These are phyloP conservation scores for Blastobotrys americana DNA, from an alignment of 805 yeast genomes.

Conservation along the genomic window DNA sequence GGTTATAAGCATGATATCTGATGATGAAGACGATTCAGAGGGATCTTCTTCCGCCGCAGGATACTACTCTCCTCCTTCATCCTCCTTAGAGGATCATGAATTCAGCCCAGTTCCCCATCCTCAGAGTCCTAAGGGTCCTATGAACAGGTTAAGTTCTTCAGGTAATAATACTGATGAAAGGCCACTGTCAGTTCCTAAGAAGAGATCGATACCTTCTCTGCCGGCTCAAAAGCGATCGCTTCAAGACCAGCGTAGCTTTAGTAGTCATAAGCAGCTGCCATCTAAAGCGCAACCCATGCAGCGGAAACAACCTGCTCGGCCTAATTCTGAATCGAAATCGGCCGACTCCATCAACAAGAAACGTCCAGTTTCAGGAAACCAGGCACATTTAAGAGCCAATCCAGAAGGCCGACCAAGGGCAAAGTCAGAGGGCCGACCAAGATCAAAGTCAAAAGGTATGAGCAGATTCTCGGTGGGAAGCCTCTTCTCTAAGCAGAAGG, in stretches of 20 bases:
- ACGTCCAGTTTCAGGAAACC: too few species aligned
- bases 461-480: background rate
- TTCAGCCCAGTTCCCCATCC: background rate
- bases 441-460: background rate
- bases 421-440: background rate
- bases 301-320: too few species aligned
- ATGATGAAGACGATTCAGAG: background rate
- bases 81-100: background rate
- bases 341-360: background rate
- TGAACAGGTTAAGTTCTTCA: too few species aligned
- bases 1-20: background rate
- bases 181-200: background rate
- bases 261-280: too few species aligned
- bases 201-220: background rate
- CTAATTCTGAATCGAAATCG: background rate
- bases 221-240: background rate
- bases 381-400: too few species aligned
- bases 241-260: too few species aligned
- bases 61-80: background rate
- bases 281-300: too few species aligned
- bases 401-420: too few species aligned
- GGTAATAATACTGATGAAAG: background rate
- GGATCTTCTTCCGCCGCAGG: background rate
- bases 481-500: background rate
- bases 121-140: background rate